These are phyloP conservation scores for Alternaria infectoria DNA, from an alignment of 2,329 filamentous ascomycete genomes.

Conservation along the genomic window DNA sequence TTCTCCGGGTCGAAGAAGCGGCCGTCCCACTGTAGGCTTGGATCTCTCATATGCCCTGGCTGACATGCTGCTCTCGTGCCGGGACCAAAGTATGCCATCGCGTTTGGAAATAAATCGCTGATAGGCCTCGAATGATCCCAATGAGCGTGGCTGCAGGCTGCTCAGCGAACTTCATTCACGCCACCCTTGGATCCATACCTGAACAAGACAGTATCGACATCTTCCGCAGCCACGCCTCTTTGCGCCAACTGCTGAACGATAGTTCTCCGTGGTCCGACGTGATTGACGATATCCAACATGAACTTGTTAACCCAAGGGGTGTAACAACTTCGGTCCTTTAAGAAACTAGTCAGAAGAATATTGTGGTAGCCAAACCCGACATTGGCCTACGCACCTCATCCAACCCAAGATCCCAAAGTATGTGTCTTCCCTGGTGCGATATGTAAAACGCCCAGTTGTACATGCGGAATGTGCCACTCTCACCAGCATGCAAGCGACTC, in stretches of 20 bases:
- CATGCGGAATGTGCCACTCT: slow-evolving; percentile 38
- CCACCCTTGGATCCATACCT: slow-evolving; percentile 21
- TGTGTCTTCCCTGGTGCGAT: slow-evolving; percentile 28
- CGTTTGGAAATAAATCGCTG: slow-evolving; percentile 34
- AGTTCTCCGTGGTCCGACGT: slow-evolving; percentile 34
- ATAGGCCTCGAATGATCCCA: slow-evolving; percentile 44
- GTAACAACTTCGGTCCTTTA: slow-evolving; percentile 38
- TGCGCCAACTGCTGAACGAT: slow-evolving; percentile 36
- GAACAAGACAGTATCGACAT: slow-evolving; percentile 39
- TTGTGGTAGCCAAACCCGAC: not conserved
- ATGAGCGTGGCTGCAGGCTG: slow-evolving; percentile 37
- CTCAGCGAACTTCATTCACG: not conserved
- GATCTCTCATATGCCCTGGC: slow-evolving; percentile 38
- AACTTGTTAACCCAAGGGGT: slow-evolving; percentile 43
- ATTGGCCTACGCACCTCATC: slow-evolving; percentile 28
- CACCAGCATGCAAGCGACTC: slow-evolving; percentile 36
- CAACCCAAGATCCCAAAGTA: slow-evolving; percentile 44
- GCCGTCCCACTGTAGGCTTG: slow-evolving; percentile 40
- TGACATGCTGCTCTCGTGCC: slow-evolving; percentile 36
- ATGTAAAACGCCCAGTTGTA: slow-evolving; percentile 47
- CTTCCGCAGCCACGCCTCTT: slow-evolving; percentile 23
- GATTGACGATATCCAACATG: slow-evolving; percentile 36
- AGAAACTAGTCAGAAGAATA: not conserved
- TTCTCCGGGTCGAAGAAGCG: slow-evolving; percentile 41
- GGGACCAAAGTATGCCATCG: slow-evolving; percentile 40